Base-by-base conservation (phyloP, 2,329 filamentous ascomycete species). In the Cladosporium sp. region DNA sequence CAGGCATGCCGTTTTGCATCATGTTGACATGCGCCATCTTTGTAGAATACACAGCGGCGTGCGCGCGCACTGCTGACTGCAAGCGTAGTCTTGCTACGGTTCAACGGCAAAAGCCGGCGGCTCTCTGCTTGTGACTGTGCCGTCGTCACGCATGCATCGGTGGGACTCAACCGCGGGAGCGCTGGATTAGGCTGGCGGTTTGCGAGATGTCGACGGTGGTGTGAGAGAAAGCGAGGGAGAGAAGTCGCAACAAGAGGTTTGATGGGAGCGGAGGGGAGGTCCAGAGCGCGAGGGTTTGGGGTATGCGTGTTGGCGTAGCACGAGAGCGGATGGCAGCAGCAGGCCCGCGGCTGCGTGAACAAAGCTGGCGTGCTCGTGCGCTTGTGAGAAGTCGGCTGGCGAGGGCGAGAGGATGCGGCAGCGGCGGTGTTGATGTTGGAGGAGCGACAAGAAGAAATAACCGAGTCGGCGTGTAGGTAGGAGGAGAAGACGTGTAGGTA, bases 1-100 rank as follows among this genome's bases (percentile, higher is more conserved):
- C 63, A 23, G 62, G 62, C 66, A 67, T 67, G 66, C 66, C 63
- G 29, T 67, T 67, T 18, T 26, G 62, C 65, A 67, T 67, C 65
- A 67, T 67, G 55, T 65, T 67, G 37, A 62, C 40, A 46, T 67
- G 61, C 28, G 64, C 65, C 65, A 67, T 67, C 29, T 35, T 37
- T 26, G n/a, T 53, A 8, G 29, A 10, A 10, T 23, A 8, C 18
- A 5, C 31, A 14, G 14, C 37, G 40, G 40, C 40, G 40, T 46
- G 40, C 40, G 49, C 26, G 46, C 46, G 60, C 46, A 53, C 46
- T 57, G 21, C 23, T 26, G 35, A 52, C 18, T 31, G 50, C 33
- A 21, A 49, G 12, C 12, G 61, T 46, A 21, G 14, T 5, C 18
- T 46, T 35, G 49, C 50, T 55, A 55, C 8, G 50, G 50, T 37